These are phyloP conservation scores for Plantago major DNA, from an alignment of 257 asterid species.

Conservation along the genomic window DNA sequence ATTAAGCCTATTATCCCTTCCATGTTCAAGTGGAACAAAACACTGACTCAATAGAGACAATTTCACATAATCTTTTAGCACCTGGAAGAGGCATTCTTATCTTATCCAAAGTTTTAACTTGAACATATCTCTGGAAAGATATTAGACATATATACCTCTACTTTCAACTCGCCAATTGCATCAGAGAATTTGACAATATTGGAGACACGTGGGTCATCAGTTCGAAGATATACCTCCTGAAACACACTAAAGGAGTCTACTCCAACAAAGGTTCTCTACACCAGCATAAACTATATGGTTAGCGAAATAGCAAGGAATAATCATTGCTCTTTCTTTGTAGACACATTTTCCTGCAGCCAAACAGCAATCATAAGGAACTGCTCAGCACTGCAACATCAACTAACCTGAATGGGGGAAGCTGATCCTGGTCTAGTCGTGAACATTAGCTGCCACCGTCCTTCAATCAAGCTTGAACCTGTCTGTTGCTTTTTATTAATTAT, in stretches of 20 bases:
- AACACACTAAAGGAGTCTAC: conserved; percentile 80
- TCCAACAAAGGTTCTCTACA: conserved; percentile 93
- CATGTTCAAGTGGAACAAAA: too few species aligned
- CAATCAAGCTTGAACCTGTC: conserved; percentile 84
- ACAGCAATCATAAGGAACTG: neutral
- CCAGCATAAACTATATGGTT: neutral
- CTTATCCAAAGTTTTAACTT: too few species aligned
- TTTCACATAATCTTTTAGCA: too few species aligned
- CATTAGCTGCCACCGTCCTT: conserved; percentile 93
- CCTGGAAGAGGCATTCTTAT: too few species aligned
- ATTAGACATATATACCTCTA: conserved; percentile 51
- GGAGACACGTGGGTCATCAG: conserved; percentile 79
- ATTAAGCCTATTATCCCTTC: too few species aligned
- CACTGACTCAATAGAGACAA: too few species aligned
- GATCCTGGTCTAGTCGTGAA: conserved; percentile 94
- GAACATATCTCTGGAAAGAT: neutral
- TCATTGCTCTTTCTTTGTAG: neutral
- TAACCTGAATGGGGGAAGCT: conserved; percentile 90
- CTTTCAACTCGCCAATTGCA: conserved; percentile 76
- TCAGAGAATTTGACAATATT: conserved; percentile 80
- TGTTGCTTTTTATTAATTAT: conserved; percentile 20
- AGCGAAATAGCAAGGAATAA: neutral
- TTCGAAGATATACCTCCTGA: conserved; percentile 82
- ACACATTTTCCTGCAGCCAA: neutral
- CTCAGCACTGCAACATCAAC: neutral